Percentiles rank a stretch among this genome's conserved stretches.
Conservation (phyloP, 2,329 filamentous ascomycete species). For the Ophioceras dolichostomum region DNA sequence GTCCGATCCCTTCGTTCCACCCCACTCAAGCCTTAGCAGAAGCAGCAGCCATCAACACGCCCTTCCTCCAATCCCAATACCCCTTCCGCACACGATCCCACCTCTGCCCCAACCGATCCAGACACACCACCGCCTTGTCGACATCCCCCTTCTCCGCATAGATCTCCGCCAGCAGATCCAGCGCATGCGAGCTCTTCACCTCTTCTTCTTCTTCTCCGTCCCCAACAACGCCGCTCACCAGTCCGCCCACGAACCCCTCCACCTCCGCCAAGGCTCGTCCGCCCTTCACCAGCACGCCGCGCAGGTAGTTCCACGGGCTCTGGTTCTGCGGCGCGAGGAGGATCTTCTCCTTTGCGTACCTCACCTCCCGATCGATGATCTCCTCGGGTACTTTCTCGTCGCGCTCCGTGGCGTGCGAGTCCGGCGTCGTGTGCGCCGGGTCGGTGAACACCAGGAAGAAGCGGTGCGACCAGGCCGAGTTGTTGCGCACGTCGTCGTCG, state of each 20-base stretch:
- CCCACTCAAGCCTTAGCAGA: too few species aligned
- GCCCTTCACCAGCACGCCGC: constrained; percentile 60
- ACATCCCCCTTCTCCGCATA: constrained; percentile 43
- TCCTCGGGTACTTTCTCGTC: constrained; percentile 47
- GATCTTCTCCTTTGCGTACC: constrained; percentile 63
- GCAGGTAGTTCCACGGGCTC: constrained; percentile 85
- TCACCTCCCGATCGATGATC: constrained; percentile 62
- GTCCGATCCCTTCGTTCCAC: too few species aligned
- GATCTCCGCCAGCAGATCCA: constrained; percentile 63
- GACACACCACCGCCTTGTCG: constrained; percentile 53
- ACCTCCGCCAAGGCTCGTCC: constrained; percentile 34
- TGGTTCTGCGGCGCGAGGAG: constrained; percentile 80
- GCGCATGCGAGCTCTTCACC: constrained; percentile 50
- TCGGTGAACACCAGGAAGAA: constrained; percentile 81
- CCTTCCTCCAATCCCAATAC: constrained; percentile 78
- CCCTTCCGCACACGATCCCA: constrained; percentile 87
- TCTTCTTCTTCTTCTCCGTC: constrained; percentile 30
- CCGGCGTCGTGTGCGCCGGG: constrained; percentile 35
- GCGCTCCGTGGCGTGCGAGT: constrained; percentile 33
- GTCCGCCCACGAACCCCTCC: constrained; percentile 36
- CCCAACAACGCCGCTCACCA: constrained; percentile 38
- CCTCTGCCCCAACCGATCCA: constrained; percentile 64
- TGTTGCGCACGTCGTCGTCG: constrained; percentile 77
- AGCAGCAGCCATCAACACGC: constrained; percentile 20
- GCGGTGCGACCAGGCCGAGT: constrained; percentile 94